Conservation (phyloP, 1,139 yeast species). For the Candida albicans region DNA sequence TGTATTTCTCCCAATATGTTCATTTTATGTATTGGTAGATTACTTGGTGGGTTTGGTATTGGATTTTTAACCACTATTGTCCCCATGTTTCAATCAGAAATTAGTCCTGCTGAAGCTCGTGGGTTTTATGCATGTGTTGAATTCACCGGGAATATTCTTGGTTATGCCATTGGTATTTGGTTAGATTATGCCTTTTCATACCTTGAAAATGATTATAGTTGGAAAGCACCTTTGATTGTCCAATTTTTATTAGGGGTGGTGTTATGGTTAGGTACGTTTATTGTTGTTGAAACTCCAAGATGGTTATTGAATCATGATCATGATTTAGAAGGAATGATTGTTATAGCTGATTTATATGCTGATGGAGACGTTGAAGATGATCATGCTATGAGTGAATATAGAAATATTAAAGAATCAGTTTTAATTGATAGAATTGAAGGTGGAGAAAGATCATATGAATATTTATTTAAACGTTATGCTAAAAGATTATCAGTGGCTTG, state of each 20-base stretch:
- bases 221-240: slow-evolving; percentile 78
- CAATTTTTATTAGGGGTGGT: slow-evolving; percentile 76
- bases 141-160: slow-evolving; percentile 87
- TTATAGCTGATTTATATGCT: slow-evolving; percentile 46
- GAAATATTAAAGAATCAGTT: slow-evolving; percentile 46
- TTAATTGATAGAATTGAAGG: slow-evolving; percentile 77
- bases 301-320: slow-evolving; percentile 88
- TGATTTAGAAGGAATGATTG: slow-evolving; percentile 76
- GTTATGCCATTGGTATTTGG: slow-evolving; percentile 88
- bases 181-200: slow-evolving; percentile 79
- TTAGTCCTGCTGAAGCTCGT: slow-evolving; percentile 84
- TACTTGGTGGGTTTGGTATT: slow-evolving; percentile 83
- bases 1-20: slow-evolving; percentile 47
- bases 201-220: slow-evolving; percentile 53
- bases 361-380: slow-evolving; percentile 56
- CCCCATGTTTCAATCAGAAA: slow-evolving; percentile 93
- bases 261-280: slow-evolving; percentile 67
- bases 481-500: slow-evolving; percentile 85
- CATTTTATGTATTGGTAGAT: slow-evolving; percentile 67
- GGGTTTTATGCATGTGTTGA: slow-evolving; percentile 91
- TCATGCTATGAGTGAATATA: slow-evolving; percentile 58
- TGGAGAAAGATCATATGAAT: slow-evolving; percentile 58
- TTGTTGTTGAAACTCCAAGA: slow-evolving; percentile 85
- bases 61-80: slow-evolving; percentile 91
- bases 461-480: slow-evolving; percentile 63